Conservation (phyloP, 1,284 basidiomycete genomes). For the Cutaneotrichosporon sp. region DNA sequence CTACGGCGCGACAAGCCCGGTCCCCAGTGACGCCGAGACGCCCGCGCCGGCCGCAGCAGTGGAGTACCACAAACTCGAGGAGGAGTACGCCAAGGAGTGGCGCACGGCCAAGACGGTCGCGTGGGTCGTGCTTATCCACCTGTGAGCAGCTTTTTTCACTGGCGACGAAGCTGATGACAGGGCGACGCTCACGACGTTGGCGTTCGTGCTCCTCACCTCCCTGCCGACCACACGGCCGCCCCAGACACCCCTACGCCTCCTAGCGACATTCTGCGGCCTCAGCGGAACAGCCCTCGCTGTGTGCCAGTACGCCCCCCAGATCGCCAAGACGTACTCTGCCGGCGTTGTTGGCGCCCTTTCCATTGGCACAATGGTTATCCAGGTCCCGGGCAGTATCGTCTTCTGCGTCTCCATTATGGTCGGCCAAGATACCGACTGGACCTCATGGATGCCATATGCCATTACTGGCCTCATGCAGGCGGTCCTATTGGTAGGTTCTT, state of each 20-base stretch:
- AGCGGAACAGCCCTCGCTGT: conserved; percentile 70
- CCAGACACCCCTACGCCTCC: conserved; percentile 54
- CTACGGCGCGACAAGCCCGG: not conserved
- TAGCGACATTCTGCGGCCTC: conserved; percentile 86
- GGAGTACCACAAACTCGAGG: not conserved
- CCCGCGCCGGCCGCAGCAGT: not conserved
- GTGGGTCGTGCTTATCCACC: conserved; percentile 65
- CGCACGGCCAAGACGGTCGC: conserved; percentile 65
- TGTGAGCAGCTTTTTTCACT: conserved; percentile 56
- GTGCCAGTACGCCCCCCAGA: conserved; percentile 82
- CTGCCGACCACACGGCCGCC: conserved; percentile 47
- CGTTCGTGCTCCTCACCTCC: conserved; percentile 45
- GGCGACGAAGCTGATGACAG: conserved; percentile 20
- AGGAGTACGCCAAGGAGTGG: conserved; percentile 61
- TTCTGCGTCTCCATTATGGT: conserved; percentile 82
- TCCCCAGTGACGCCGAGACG: not conserved
- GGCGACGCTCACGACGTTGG: conserved; percentile 30
- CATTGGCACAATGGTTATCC: conserved; percentile 87
- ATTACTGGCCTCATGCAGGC: conserved; percentile 84
- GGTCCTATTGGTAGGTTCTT: conserved; percentile 56
- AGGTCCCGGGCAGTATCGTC: conserved; percentile 81
- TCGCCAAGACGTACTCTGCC: conserved; percentile 68
- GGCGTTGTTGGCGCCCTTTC: conserved; percentile 86
- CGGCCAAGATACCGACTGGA: conserved; percentile 78
- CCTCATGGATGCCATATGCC: conserved; percentile 77